Percentiles rank a stretch among this genome's conserved stretches.
These are phyloP conservation scores for Elaeis guineensis DNA, from an alignment of 176 grass and related monocot species.

Conservation along the genomic window DNA sequence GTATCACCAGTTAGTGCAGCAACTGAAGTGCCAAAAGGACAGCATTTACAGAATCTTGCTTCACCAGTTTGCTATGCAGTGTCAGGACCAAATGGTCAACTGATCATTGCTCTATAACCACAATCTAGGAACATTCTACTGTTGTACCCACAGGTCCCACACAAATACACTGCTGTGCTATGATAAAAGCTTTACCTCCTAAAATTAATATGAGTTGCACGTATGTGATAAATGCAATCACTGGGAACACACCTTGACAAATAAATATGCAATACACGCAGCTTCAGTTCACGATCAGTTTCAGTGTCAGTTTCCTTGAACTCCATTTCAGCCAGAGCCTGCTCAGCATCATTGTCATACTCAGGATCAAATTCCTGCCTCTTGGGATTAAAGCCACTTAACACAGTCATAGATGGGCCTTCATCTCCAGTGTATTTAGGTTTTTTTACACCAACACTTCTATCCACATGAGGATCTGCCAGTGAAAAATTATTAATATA, in stretches of 20 bases:
- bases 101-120: too few species aligned
- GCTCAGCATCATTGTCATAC: constrained; percentile 96
- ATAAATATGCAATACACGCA: constrained; percentile 78
- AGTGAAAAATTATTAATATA: constrained; percentile 26
- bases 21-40: too few species aligned
- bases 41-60: too few species aligned
- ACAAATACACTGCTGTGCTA: too few species aligned
- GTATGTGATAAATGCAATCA: too few species aligned
- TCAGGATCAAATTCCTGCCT: constrained; percentile 96
- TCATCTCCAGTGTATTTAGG: constrained; percentile 85
- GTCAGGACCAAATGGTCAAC: too few species aligned
- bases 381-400: constrained; percentile 90
- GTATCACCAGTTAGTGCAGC: too few species aligned
- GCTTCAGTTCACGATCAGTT: constrained; percentile 81
- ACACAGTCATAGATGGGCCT: constrained; percentile 80
- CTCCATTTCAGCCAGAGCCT: constrained; percentile 93
- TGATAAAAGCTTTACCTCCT: too few species aligned
- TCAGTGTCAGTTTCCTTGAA: constrained; percentile 90
- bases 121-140: too few species aligned
- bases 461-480: constrained; percentile 69
- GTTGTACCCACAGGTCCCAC: too few species aligned
- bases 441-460: constrained; percentile 86
- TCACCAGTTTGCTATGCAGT: too few species aligned
- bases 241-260: constrained; percentile 56
- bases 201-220: too few species aligned